Base-by-base conservation (phyloP, 495 filamentous ascomycete species). In the Neurospora sp. region DNA sequence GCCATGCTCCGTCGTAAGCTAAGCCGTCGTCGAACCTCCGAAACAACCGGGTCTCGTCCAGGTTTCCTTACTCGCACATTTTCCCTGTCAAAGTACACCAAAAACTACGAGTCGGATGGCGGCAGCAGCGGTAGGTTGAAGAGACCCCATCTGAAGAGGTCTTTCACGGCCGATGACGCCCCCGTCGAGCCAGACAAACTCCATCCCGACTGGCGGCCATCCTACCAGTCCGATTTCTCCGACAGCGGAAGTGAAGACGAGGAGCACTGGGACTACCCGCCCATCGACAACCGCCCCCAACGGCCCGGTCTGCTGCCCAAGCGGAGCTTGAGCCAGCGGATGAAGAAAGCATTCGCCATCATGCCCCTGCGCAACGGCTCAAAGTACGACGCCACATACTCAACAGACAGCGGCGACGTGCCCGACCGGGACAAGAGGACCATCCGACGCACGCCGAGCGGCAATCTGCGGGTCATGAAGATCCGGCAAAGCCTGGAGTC, bases 161-260 rank as follows among this genome's bases (percentile, higher is more conserved):
- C 83, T 73, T 83, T 83, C 0, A 83, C 83, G 9, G 76, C 81
- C 1, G 83, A 84, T 39, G 82, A 84, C 41, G 72, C 75, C 41
- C 86, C 84, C 16, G 70, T 80, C 2, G 87, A 89, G 70, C 85
- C 87, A 42, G 86, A 85, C 70, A 89, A 87, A 69, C 84, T 95
- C 6, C 91, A 96, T 77, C 93, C 93, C 2, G 91, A 92, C 81
- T 97, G 94, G 94, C 87, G 90, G 37, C 93, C 94, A 5, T 70
- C 89, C 35, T 93, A 92, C 79, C 54, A 66, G 27, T 92, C 89
- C 86, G 90, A 92, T 39, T 89, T 91, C 72, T 82, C 87, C 7
- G 85, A 87, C 41, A 84, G 83, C n/a, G 85, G 87, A 72, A 83
- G 84, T 9, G 79, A 85, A 12, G 82, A 85, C 39, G 82, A 84